Conservation (phyloP, 148 eudicot genomes). For the Suaeda aralocaspica region DNA sequence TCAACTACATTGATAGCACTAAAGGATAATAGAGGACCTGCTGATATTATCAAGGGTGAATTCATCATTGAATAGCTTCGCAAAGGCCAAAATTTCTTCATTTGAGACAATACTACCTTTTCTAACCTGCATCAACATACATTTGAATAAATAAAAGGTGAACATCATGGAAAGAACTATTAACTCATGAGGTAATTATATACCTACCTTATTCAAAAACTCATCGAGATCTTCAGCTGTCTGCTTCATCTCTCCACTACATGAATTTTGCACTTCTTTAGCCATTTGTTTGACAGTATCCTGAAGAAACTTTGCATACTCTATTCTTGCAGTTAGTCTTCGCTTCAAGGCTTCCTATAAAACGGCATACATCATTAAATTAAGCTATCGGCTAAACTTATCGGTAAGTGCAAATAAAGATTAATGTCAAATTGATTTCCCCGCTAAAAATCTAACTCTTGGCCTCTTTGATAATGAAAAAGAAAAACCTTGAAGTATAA, state of each 20-base stretch:
- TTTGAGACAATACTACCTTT: slow-evolving; percentile 69
- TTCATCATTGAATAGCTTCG: slow-evolving; percentile 81
- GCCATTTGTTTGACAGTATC: slow-evolving; percentile 92
- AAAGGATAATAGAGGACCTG: slow-evolving; percentile 37
- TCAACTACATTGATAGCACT: background rate
- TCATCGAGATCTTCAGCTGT: slow-evolving; percentile 98
- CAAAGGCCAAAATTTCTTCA: slow-evolving; percentile 74
- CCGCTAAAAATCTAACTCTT: too few species aligned
- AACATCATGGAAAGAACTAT: slow-evolving; percentile 2
- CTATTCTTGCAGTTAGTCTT: slow-evolving; percentile 81
- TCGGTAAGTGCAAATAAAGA: too few species aligned
- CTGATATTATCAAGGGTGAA: slow-evolving; percentile 82
- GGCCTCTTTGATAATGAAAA: too few species aligned
- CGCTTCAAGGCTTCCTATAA: slow-evolving; percentile 72
- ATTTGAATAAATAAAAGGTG: background rate
- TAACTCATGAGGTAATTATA: background rate
- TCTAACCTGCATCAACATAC: slow-evolving; percentile 50
- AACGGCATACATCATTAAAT: slow-evolving; percentile 4
- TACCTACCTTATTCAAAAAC: slow-evolving; percentile 66
- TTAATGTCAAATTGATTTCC: too few species aligned
- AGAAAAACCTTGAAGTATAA: background rate
- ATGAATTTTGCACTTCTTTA: slow-evolving; percentile 79
- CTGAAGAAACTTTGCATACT: slow-evolving; percentile 94
- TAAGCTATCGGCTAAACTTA: background rate
- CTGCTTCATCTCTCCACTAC: slow-evolving; percentile 76